Evolutionary conservation across 495 filamentous ascomycete species (phyloP).

Genomic region (Pseudomonodictys pantanalensis): DNA sequence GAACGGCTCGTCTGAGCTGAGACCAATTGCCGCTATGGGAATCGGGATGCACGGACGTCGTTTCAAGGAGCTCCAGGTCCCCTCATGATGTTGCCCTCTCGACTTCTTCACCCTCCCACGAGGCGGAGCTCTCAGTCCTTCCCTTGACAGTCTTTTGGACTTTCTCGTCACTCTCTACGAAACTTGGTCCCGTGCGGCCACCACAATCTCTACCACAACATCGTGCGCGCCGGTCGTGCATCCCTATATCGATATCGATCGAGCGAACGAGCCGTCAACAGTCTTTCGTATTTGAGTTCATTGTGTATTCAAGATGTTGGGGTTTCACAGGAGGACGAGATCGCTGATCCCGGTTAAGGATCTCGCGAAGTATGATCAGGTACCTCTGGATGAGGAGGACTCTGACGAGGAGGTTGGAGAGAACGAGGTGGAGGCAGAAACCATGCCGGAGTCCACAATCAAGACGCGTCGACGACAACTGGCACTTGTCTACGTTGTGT

Average conservation of each 20-base stretch:
- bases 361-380: constrained; percentile 35
- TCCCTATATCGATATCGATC: neutral
- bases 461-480: constrained; percentile 24
- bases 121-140: constrained; percentile 31
- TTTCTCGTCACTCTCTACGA: constrained; percentile 28
- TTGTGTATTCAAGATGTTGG: constrained; percentile 31
- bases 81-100: constrained; percentile 18
- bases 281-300: constrained; percentile 1
- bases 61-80: constrained; percentile 14
- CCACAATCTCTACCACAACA: constrained; percentile 24
- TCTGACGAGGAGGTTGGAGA: constrained; percentile 15
- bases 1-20: neutral
- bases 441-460: neutral
- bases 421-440: constrained; percentile 2
- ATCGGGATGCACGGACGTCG: constrained; percentile 20
- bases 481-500: constrained; percentile 35
- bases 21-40: constrained; percentile 11
- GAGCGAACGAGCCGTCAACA: neutral
- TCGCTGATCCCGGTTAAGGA: constrained; percentile 38
- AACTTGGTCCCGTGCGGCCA: constrained; percentile 25
- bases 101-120: constrained; percentile 23
- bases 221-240: constrained; percentile 25
- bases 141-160: constrained; percentile 31
- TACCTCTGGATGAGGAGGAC: constrained; percentile 27
- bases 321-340: constrained; percentile 35